Percentiles rank a stretch among this genome's conserved stretches.
Evolutionary conservation across 1,139 yeast genomes (phyloP).

Genomic region (Candida sanyaensis): DNA sequence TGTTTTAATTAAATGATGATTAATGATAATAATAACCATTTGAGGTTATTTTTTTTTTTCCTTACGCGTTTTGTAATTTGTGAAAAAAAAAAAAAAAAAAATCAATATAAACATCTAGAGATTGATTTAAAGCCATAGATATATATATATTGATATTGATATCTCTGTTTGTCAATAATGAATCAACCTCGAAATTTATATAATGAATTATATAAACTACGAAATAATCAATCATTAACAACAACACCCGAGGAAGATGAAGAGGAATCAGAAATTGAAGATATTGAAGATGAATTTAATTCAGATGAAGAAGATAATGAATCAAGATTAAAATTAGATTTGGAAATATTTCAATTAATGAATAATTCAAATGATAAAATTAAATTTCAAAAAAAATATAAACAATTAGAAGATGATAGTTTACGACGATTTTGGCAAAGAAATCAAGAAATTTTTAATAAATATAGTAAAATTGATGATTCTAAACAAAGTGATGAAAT

Average conservation of each 20-base stretch:
- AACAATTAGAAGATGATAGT: conserved; percentile 29
- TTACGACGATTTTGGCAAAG: conserved; percentile 33
- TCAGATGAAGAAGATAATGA: conserved; percentile 5
- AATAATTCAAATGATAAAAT: background rate
- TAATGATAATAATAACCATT: background rate
- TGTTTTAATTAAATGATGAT: background rate
- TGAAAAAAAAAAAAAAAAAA: background rate
- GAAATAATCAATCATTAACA: background rate
- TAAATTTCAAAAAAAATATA: conserved; percentile 17
- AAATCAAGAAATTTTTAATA: conserved; percentile 59
- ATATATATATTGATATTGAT: background rate
- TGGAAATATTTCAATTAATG: conserved; percentile 5
- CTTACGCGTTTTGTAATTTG: background rate
- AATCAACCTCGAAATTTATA: background rate
- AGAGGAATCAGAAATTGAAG: background rate
- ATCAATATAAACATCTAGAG: background rate
- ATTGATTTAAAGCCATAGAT: no score
- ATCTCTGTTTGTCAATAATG: background rate
- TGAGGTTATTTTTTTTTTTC: no score
- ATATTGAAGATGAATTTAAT: conserved; percentile 4
- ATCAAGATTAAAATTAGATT: background rate
- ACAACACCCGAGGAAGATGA: background rate
- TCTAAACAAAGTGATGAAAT: conserved; percentile 60
- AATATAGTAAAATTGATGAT: conserved; percentile 54
- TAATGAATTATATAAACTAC: background rate